Base-by-base conservation (phyloP, 768 basidiomycete species). In the Rubroboletus satanas region DNA sequence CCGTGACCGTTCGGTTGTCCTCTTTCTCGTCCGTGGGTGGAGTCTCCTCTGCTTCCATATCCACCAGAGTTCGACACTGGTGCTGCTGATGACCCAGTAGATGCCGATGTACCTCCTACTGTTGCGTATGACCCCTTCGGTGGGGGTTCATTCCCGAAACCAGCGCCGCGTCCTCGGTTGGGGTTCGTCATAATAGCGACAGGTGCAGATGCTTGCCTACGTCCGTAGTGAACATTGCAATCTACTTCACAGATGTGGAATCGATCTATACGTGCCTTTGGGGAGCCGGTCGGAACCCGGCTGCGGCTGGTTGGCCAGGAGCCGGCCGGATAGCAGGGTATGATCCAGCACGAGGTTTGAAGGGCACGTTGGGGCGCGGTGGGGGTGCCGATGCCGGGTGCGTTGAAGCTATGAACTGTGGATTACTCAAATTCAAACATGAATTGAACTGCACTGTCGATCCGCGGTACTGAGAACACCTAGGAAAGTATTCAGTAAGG, bases 391-490 rank as follows among this genome's bases (percentile, higher is more conserved):
- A 71, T 57, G 80, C 79, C 0, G 85, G 82, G 35, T 83, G 82
- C 7, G 85, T 91, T 0, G 87, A 83, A 15, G 87, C 84, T 17
- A 90, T 78, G 68, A 90, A 97, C 69, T 98, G 96, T 3, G 83
- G 88, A 61, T 85, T 76, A 21, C 85, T 88, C 61, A 99, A 69
- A 71, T 99, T 99, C 56, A 99, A 74, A 65, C 95, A 93, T 1
- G 90, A 82, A 54, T 88, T 85, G 69, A 94, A 93, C 29, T 89
- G 82, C 36, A 96, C 88, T 0, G 88, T 88, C 31, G 87, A 88
- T 33, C 97, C 97, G 17, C 95, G 90, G 69, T 97, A 98, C 56
- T 85, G 82, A 0, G 93, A 93, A 71, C 95, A 97, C 58, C 93
- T 93, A 59, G 28, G 42, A 35, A 11, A 48, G 18, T 17, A 32